Conservation (phyloP, 1,139 yeast species). For the Kodamaea arcana region DNA sequence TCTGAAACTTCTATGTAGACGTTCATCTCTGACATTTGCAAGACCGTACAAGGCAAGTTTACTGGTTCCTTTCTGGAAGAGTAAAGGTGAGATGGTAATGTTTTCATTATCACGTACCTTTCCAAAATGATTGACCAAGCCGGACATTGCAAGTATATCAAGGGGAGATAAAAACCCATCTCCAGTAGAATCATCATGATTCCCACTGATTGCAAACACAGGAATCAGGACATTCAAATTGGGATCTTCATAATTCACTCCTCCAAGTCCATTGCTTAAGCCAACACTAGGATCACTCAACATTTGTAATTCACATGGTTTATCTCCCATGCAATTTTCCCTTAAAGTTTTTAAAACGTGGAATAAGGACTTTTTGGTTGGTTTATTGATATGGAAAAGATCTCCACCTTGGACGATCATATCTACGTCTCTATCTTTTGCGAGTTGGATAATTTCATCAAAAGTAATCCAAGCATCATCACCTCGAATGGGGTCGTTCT, state of each 20-base stretch:
- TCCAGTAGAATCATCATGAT: slow-evolving; percentile 97
- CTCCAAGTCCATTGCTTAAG: slow-evolving; percentile 56
- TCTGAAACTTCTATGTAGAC: slow-evolving; percentile 76
- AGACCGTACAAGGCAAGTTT: slow-evolving; percentile 84
- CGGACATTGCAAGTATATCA: slow-evolving; percentile 78
- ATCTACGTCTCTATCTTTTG: slow-evolving; percentile 73
- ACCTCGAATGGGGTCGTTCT: slow-evolving; percentile 84
- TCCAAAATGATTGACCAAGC: slow-evolving; percentile 88
- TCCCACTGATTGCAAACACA: slow-evolving; percentile 89
- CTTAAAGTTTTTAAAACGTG: slow-evolving; percentile 77
- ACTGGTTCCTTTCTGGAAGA: slow-evolving; percentile 78
- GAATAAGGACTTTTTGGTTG: slow-evolving; percentile 79
- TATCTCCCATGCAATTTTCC: slow-evolving; percentile 73
- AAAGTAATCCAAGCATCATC: slow-evolving; percentile 88
- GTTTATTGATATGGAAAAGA: slow-evolving; percentile 84
- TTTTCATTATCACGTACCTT: slow-evolving; percentile 72
- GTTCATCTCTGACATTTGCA: slow-evolving; percentile 84
- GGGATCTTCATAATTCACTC: slow-evolving; percentile 86
- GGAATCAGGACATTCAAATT: slow-evolving; percentile 90
- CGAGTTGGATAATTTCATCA: slow-evolving; percentile 74
- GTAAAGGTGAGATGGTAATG: slow-evolving; percentile 70
- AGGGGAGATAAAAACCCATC: slow-evolving; percentile 81
- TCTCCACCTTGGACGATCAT: slow-evolving; percentile 93
- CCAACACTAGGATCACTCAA: slow-evolving; percentile 72
- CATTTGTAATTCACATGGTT: slow-evolving; percentile 82